Evolutionary conservation across 257 asterid species (phyloP), one percentile per base, ranked within the genome.

Genomic region (Asclepias syriaca): DNA sequence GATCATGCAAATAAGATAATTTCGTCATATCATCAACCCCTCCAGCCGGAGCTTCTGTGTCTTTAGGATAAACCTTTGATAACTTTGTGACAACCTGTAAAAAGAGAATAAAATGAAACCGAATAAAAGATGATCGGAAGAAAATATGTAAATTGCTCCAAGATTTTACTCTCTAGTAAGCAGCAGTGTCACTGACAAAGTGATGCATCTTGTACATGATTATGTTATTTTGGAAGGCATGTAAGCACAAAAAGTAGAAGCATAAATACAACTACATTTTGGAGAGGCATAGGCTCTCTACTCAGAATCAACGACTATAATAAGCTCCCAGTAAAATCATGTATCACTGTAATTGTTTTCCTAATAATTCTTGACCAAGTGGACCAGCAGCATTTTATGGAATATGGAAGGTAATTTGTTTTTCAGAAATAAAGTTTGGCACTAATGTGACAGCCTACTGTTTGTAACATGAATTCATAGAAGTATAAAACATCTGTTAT

Each of bases 1-100:
- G 98, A 84, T 94, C 98, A 72, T 94, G 98, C 85, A 94, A 79
- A 85, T 94, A 94, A 74, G 96, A 87, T 63, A 94, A 84, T 84
- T 91, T 94, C 77, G 98, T 94, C 98, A 94, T 91, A 90, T 94
- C 98, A 84, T 94, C 97, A 80, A 94, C 97, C 77, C 98, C 98
- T 64, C 91, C 98, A 69, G 96, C 86, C 75, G 96, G 95, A 74
- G 97, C 96, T 86, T 94, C 98, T 79, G 81, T 81, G 73, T 94
- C 98, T 84, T 91, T 91, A 22, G 98, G 98, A 81, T 88, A 87
- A 75, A 94, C 70, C 77, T 84, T 84, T 12, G 96, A 87, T 77
- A 94, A 83, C 89, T 89, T 89, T 74, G 83, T 74, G 80, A 79
- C 84, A 75, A 85, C 86, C 98, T 94, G 90, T 73, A 19, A 53